Base-by-base conservation (phyloP, 257 asterid species). In the Coffea canephora region DNA sequence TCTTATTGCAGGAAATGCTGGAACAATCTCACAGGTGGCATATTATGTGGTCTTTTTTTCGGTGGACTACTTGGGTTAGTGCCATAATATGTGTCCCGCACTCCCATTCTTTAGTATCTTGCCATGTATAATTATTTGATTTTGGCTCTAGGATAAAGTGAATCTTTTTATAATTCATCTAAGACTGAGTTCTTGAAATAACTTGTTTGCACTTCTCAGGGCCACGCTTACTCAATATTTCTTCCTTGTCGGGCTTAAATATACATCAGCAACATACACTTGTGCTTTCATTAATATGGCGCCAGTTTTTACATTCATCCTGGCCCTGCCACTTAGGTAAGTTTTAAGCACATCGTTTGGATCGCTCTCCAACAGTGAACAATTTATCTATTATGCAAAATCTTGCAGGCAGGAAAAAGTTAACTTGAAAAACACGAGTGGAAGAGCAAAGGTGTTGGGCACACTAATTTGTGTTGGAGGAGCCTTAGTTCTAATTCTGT, bases 271-370 rank as follows among this genome's bases (percentile, higher is more conserved):
- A 71, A 94, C 98, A 31, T 91, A 91, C 82, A 77, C 89, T 15
- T 89, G 93, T 61, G 97, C 97, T 71, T 94, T 94, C 91, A 77
- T 88, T 71, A 94, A 92, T 79, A 62, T 87, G 79, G 96, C 88
- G 25, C 98, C 98, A 0, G 91, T 92, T 1, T 69, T 89, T 59
- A 91, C 98, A 19, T 91, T 94, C 41, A 31, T 89, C 78, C 23
- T 92, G 76, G 92, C 98, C 50, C 74, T 90, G 83, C 87, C 84
- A 27, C 82, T 94, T 13, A 43, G 97, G 98, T 92, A 80, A 70
- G 86, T 76, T 36, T 21, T 23, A 25, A 15, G 1, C 45, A 61
- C 18, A 41, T n/a, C 5, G 7, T 13, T 59, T 36, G 5, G 59
- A 36, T 70, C 55, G 43, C 2, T 68, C 41, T 69, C 48, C 34